Percentiles rank a stretch among this genome's conserved stretches.
Evolutionary conservation across 768 basidiomycete species (phyloP).

Genomic region (Phallus indusiatus): DNA sequence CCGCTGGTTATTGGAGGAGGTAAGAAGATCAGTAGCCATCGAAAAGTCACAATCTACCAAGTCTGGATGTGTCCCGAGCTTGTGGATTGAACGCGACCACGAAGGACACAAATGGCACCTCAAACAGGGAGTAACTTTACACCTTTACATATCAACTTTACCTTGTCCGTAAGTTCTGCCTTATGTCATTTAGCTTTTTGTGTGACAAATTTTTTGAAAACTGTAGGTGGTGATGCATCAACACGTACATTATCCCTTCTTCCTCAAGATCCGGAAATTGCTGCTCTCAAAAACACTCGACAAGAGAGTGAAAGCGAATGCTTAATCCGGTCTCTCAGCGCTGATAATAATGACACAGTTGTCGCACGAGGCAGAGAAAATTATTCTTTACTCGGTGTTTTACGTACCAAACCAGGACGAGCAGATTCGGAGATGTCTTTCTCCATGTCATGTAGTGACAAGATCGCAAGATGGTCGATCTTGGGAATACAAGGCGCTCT

Average conservation of each 20-base stretch:
- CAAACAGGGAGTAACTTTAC: conserved; percentile 36
- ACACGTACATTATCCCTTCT: conserved; percentile 62
- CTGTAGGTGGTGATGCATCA: conserved; percentile 83
- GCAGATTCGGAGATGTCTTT: conserved; percentile 77
- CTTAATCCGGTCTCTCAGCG: conserved; percentile 8
- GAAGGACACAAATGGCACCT: conserved; percentile 36
- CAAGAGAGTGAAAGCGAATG: conserved; percentile 24
- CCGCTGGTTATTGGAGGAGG: conserved; percentile 74
- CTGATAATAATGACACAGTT: conserved; percentile 16
- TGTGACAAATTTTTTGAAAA: neutral
- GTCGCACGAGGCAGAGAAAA: conserved; percentile 72
- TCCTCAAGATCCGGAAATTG: conserved; percentile 63
- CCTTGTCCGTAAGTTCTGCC: conserved; percentile 37
- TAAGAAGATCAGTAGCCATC: conserved; percentile 25
- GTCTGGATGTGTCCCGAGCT: too few relatives aligned
- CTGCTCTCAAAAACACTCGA: conserved; percentile 42
- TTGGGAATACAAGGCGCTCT: conserved; percentile 84
- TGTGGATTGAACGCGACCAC: conserved; percentile 34
- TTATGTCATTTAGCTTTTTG: neutral
- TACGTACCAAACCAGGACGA: conserved; percentile 92
- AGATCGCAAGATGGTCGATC: conserved; percentile 80
- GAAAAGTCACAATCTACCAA: conserved; percentile 18
- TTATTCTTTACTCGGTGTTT: conserved; percentile 61
- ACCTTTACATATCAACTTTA: conserved; percentile 70
- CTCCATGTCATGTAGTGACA: conserved; percentile 92